These are phyloP conservation scores for Phaeodactylum tricornutum DNA, from an alignment of 108 stramenopile genomes.

Conservation along the genomic window DNA sequence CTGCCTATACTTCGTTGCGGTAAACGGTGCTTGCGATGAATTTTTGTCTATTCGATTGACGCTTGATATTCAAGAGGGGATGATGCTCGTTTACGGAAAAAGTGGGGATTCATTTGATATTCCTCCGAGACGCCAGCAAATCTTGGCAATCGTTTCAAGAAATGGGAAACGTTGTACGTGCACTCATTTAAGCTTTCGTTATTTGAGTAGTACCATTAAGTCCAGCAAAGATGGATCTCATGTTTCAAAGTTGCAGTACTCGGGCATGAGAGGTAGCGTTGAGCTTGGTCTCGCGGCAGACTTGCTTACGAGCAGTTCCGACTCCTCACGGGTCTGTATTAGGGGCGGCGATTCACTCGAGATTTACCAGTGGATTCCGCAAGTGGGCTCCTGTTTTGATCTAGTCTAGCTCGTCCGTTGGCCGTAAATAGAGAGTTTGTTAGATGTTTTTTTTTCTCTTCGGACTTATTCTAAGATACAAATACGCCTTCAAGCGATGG, in stretches of 20 bases:
- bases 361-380: constrained; percentile 10
- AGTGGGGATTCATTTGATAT: constrained; percentile 9
- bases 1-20: constrained; percentile 12
- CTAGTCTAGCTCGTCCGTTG: too few relatives aligned
- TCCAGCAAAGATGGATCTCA: not conserved
- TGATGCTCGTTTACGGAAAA: not conserved
- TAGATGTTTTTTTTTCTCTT: too few relatives aligned
- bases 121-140: constrained; percentile 8
- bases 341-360: constrained; percentile 11
- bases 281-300: constrained; percentile 4
- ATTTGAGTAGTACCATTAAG: constrained; percentile 3
- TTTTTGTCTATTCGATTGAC: constrained; percentile 10
- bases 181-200: constrained; percentile 8
- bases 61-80: constrained; percentile 5
- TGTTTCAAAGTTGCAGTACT: not conserved
- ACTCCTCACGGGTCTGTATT: not conserved
- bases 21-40: constrained; percentile 9
- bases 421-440: too few relatives aligned
- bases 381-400: too few relatives aligned
- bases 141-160: constrained; percentile 6
- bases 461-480: constrained; percentile 71
- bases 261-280: constrained; percentile 1
- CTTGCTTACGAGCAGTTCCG: not conserved
- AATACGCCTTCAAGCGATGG: constrained; percentile 59
- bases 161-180: constrained; percentile 10